phyloP scores from a whole-genome alignment of 768 basidiomycete genomes.

The Russula olivacea region DNA sequence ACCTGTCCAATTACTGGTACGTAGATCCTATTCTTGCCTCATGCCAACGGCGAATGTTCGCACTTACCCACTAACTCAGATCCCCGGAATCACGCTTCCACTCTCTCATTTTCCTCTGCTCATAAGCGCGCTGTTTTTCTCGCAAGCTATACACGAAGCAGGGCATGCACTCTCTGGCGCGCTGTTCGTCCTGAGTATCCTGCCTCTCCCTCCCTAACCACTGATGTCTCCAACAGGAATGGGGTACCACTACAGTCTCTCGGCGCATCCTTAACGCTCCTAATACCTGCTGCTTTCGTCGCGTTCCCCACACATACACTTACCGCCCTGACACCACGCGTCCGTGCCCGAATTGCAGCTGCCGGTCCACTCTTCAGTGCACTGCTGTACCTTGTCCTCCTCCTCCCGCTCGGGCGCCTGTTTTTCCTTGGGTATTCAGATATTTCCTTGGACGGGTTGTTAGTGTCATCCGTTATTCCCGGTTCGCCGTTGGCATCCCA shows the following conservation, averaged over 20 bases:
- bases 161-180: constrained; percentile 78
- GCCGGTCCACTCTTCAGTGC: constrained; percentile 80
- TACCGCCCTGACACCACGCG: constrained; percentile 36
- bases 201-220: neutral
- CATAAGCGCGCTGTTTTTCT: constrained; percentile 51
- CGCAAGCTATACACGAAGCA: constrained; percentile 71
- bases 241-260: constrained; percentile 54
- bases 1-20: constrained; percentile 22
- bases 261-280: constrained; percentile 54
- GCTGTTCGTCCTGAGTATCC: constrained; percentile 42
- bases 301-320: constrained; percentile 44
- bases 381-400: constrained; percentile 47
- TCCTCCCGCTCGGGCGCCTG: constrained; percentile 23
- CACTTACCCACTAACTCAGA: constrained; percentile 37
- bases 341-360: constrained; percentile 56
- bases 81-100: constrained; percentile 80
- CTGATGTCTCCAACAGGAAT: constrained; percentile 41
- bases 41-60: too few species aligned
- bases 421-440: constrained; percentile 47
- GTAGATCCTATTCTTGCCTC: neutral
- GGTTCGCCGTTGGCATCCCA: constrained; percentile 55
- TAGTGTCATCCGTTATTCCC: constrained; percentile 51
- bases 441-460: constrained; percentile 44
- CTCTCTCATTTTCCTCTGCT: constrained; percentile 64
- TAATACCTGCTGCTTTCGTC: constrained; percentile 74